Base-by-base conservation (phyloP, 148 eudicot genomes). In the Gaultheria prostrata region DNA sequence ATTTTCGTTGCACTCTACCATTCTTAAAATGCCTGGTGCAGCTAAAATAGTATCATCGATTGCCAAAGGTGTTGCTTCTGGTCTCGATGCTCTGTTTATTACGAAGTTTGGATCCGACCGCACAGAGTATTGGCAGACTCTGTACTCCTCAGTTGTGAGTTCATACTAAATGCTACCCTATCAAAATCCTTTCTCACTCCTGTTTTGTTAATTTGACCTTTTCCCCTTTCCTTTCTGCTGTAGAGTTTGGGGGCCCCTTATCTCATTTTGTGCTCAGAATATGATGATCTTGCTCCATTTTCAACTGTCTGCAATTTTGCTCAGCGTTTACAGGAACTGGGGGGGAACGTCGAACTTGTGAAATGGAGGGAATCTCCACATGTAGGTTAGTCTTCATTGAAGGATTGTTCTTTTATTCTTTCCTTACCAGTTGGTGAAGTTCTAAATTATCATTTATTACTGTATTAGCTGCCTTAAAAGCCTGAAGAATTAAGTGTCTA, bases 141-240 rank as follows among this genome's bases (percentile, higher is more conserved):
- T 93, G 49, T 88, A 85, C 85, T 90, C 95, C 30, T 89, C 94
- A 70, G 92, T 90, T 69, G 95, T 93, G 87, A 84, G 95, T 91
- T 83, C 43, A 61, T 46, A 10, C 53, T 63, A 26, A 28, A 21
- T 48, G 21, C 57, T 77, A 39, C 12, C 12, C 12, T 67, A 35
- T 76, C 10, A 46, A 46, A 67, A 76, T 18, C 15, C 8, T 61
- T 32, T 26, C n/a, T 9, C 61, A 30, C 63, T 53, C n/a, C 77
- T 28, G 61, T 51, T 71, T 32, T 35, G 26, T 24, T 57, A 15
- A 53, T 79, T 83, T 46, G 57, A 76, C 17, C 24, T 51, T 81
- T 76, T 75, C 39, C 39, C 72, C 39, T 75, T 30, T n/a, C 76
- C 53, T 75, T 69, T 72, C 32, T 74, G 79, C 50, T 81, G 11